Evolutionary conservation across 2,329 filamentous ascomycete genomes (phyloP), one percentile per base, ranked within the genome.

Genomic region (Coniosporium tulheliwenetii): DNA sequence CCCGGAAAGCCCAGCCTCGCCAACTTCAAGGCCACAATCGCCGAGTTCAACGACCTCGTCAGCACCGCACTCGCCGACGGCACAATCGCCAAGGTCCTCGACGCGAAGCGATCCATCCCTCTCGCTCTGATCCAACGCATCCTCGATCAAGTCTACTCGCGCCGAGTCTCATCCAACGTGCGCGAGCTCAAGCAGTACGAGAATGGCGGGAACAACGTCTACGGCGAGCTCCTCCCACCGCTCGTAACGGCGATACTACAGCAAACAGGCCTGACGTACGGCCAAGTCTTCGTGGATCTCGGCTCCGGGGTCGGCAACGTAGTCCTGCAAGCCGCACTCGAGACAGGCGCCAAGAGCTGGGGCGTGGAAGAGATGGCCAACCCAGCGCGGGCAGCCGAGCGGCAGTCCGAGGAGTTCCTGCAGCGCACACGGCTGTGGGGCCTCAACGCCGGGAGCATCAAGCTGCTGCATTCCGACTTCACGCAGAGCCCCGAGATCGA

Each of bases 281-380:
- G 79, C 39, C 82, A 93, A 50, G 77, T 93, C 32, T 96, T 98
- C 57, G 79, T 98, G 44, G 91, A 98, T 55, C 71, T 98, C 10
- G 91, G 91, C 38, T 96, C 89, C 2, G 91, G 91, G 29, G 91
- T 96, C 12, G 91, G 89, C 38, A 98, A 96, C 55, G 89, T 96
- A 2, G 86, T 91, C 19, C 67, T 98, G 39, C 91, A 98, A 59
- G 86, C 89, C 2, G 91, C 91, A 0, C 72, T 98, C 14, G 85
- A 98, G 59, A 78, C 89, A 40, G 91, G 91, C 13, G 94, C 86
- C 58, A 85, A 94, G 56, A 89, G 82, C 59, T 95, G 86, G 80
- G 91, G 91, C 26, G 94, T 89, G 52, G 91, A 98, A 60, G 85
- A 93, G 71, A 93, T 95, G 85, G 73, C 81, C 43, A 93, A 91